These are phyloP conservation scores for Cladosporium oxysporum DNA, from an alignment of 2,329 filamentous ascomycete species.

Conservation along the genomic window DNA sequence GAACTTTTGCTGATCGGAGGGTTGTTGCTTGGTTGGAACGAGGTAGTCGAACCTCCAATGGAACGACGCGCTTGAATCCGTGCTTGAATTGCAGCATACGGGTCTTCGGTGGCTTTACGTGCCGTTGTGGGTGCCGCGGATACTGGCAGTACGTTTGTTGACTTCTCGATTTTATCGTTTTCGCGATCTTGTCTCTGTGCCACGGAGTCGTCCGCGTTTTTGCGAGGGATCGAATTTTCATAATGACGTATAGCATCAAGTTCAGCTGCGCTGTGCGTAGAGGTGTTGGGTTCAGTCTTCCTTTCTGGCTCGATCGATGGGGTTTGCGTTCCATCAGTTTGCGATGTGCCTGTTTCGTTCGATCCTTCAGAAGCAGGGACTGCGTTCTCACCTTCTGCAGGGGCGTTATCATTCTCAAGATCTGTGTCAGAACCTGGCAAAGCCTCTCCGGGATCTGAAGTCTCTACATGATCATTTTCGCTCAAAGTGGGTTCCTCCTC, in stretches of 20 bases:
- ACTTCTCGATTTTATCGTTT: not conserved
- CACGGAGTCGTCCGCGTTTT: not conserved
- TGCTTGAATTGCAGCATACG: constrained; percentile 38
- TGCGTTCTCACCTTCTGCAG: not conserved
- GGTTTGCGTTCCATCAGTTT: not conserved
- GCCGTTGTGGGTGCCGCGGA: not conserved
- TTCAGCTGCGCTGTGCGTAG: not conserved
- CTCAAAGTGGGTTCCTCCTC: not conserved
- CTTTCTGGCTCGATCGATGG: not conserved
- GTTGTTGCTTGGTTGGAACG: constrained; percentile 39
- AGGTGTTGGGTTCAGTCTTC: not conserved
- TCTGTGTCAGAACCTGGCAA: not conserved
- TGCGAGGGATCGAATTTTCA: not conserved
- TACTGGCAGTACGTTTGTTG: not conserved
- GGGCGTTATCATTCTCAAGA: not conserved
- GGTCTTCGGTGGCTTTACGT: constrained; percentile 24
- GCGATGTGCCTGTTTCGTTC: not conserved
- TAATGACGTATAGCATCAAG: not conserved
- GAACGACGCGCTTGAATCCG: constrained; percentile 37
- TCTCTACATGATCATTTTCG: not conserved
- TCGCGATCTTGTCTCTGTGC: not conserved
- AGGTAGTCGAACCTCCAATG: constrained; percentile 32
- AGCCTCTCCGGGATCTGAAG: not conserved
- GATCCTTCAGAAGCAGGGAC: not conserved
- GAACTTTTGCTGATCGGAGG: constrained; percentile 44